phyloP scores from a whole-genome alignment of 73 alveolate species.

The Durusdinium trenchii region DNA sequence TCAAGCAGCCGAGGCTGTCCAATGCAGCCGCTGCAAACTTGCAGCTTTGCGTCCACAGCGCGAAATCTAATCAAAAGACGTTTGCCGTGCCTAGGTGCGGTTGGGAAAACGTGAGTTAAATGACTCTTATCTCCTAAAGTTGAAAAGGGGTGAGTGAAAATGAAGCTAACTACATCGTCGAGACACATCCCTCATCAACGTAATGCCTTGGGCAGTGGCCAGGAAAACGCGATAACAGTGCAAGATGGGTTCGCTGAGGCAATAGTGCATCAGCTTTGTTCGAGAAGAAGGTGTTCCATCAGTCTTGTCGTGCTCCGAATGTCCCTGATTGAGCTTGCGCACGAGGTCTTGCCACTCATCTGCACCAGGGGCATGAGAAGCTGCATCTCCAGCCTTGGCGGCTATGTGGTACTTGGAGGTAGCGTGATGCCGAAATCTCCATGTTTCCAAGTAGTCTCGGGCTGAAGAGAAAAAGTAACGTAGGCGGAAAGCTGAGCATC shows the following conservation, averaged over 20 bases:
- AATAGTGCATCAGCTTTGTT: not conserved
- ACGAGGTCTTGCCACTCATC: not conserved
- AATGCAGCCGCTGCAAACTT: not conserved
- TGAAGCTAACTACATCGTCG: too few relatives aligned
- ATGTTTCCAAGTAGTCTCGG: not conserved
- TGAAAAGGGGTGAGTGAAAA: too few relatives aligned
- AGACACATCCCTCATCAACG: not conserved
- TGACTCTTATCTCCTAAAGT: too few relatives aligned
- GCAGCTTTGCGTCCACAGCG: not conserved
- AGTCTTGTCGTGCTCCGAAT: not conserved
- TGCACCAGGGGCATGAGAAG: not conserved
- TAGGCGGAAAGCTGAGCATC: not conserved
- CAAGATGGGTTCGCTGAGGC: not conserved
- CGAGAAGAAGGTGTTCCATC: not conserved
- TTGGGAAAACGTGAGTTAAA: too few relatives aligned
- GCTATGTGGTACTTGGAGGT: not conserved
- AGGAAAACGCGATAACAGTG: not conserved
- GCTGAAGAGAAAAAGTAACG: not conserved
- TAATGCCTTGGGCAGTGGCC: not conserved
- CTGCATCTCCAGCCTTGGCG: not conserved
- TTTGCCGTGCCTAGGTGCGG: too few relatives aligned
- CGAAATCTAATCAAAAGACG: constrained; percentile 6
- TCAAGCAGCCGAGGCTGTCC: not conserved
- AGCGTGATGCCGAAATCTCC: not conserved
- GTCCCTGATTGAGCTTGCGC: not conserved